Evolutionary conservation across 2,329 filamentous ascomycete genomes (phyloP).

Genomic region (Pseudonectria buxi): DNA sequence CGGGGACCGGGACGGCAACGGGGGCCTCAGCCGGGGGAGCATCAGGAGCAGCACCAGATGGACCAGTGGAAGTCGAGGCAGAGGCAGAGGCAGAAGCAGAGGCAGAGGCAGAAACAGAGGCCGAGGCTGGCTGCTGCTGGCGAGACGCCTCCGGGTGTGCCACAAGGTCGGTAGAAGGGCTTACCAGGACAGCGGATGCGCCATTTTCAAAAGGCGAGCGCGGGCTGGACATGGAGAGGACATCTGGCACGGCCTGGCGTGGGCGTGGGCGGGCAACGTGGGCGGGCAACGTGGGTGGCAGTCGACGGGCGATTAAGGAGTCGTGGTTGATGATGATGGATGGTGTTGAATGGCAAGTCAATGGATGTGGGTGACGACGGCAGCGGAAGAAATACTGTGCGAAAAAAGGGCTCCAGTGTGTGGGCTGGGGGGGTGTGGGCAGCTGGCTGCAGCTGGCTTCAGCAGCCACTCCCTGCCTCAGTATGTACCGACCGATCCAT

Average conservation of each 20-base stretch:
- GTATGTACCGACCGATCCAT: too few relatives aligned
- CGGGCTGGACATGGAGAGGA: slow-evolving; percentile 52
- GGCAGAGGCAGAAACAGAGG: slow-evolving; percentile 11
- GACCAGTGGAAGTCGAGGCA: not conserved
- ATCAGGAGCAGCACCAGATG: slow-evolving; percentile 10
- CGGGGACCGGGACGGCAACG: slow-evolving; percentile 20
- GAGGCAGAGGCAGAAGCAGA: slow-evolving; percentile 5
- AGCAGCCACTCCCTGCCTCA: too few relatives aligned
- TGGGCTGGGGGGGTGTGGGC: not conserved
- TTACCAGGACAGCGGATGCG: slow-evolving; percentile 43
- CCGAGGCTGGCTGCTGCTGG: slow-evolving; percentile 8
- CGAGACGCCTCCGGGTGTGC: slow-evolving; percentile 11
- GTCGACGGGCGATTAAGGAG: too few relatives aligned
- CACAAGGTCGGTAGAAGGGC: slow-evolving; percentile 10
- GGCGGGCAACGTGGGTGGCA: slow-evolving; percentile 12
- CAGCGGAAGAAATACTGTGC: slow-evolving; percentile 5
- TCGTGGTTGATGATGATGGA: too few relatives aligned
- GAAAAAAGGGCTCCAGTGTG: not conserved
- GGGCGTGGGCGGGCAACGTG: slow-evolving; percentile 3
- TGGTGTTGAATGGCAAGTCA: not conserved
- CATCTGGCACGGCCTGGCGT: slow-evolving; percentile 39
- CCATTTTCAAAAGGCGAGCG: slow-evolving; percentile 47
- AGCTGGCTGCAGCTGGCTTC: too few relatives aligned
- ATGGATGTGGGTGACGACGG: slow-evolving; percentile 12
- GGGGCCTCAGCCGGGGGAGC: slow-evolving; percentile 15